These are phyloP conservation scores for Ophiostoma tasmaniense DNA, from an alignment of 2,329 filamentous ascomycete genomes.

Conservation along the genomic window DNA sequence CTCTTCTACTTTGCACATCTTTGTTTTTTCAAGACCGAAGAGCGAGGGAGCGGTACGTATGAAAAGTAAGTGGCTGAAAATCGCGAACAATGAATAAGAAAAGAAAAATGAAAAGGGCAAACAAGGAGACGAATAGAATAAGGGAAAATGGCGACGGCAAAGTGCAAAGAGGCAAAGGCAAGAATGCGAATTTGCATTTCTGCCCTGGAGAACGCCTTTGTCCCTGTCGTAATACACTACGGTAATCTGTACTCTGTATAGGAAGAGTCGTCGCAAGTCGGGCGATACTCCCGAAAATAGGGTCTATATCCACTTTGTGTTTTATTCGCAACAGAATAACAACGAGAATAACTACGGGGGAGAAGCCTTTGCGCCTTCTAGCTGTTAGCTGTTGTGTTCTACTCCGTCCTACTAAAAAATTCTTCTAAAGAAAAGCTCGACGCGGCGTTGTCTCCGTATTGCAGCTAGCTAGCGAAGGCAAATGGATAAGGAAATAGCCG, in stretches of 20 bases:
- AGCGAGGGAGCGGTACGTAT: background rate
- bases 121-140: background rate
- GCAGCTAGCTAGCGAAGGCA: background rate
- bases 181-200: background rate
- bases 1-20: background rate
- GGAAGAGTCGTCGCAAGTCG: background rate
- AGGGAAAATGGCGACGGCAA: background rate
- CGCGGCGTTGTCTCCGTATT: background rate
- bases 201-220: background rate
- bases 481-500: slow-evolving; percentile 1
- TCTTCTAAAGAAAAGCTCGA: background rate
- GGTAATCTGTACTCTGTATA: too few species aligned
- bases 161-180: background rate
- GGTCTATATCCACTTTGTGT: background rate
- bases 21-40: background rate
- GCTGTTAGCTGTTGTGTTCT: background rate
- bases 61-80: background rate
- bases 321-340: background rate
- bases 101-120: background rate
- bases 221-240: background rate
- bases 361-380: background rate
- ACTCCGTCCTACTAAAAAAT: background rate
- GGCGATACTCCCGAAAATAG: slow-evolving; percentile 1
- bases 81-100: background rate
- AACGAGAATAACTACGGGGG: slow-evolving; percentile 2